Evolutionary conservation across 2,329 filamentous ascomycete genomes (phyloP).

Genomic region (Fusarium sp.): DNA sequence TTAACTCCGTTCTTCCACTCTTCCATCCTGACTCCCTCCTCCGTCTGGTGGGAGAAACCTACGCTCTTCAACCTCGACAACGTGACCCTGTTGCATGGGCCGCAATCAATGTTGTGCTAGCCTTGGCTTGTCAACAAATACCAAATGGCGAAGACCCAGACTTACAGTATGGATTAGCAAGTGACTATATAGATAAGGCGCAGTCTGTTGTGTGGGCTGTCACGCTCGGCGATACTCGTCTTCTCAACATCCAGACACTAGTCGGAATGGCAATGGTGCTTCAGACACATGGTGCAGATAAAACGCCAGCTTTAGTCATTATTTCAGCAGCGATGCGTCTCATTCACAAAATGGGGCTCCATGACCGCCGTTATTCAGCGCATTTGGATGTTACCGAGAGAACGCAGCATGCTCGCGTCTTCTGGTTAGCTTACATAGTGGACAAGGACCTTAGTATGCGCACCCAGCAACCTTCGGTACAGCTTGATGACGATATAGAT

Average conservation of each 20-base stretch:
- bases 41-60: conserved; percentile 2
- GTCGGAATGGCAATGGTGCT: conserved; percentile 21
- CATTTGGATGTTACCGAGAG: neutral
- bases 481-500: conserved; percentile 14
- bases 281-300: neutral
- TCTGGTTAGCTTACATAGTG: conserved; percentile 17
- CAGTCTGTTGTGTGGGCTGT: conserved; percentile 9
- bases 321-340: conserved; percentile 16
- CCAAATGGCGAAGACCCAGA: neutral
- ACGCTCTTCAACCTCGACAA: neutral
- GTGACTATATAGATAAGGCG: neutral
- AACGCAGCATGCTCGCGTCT: conserved; percentile 7
- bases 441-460: conserved; percentile 17
- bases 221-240: conserved; percentile 2
- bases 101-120: conserved; percentile 18
- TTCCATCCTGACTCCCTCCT: conserved; percentile 15
- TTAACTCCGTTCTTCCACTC: conserved; percentile 2
- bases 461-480: conserved; percentile 11
- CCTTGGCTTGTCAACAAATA: conserved; percentile 14
- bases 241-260: conserved; percentile 17
- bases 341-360: conserved; percentile 10
- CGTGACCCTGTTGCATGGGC: conserved; percentile 10
- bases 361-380: neutral
- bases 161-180: neutral
- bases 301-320: neutral